Evolutionary conservation across 2,329 filamentous ascomycete genomes (phyloP), one percentile per base, ranked within the genome.

Genomic region (Penicillium polonicum): DNA sequence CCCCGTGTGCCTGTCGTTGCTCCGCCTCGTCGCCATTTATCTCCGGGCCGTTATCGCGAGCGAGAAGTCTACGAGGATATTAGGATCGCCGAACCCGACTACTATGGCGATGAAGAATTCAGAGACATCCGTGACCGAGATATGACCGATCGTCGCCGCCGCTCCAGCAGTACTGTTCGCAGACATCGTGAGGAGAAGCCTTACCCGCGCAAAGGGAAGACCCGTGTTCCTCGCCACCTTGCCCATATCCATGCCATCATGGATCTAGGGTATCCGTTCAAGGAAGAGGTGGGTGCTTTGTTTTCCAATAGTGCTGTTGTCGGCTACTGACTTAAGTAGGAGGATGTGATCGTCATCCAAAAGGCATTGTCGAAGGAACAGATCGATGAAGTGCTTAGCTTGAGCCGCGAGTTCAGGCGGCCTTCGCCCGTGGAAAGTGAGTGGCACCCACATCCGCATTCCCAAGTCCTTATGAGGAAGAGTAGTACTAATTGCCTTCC

Each of bases 291-390:
- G 75, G 65, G 84, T 72, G 36, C 12, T 53, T 8, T 13, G 2
- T 36, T 15, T 39, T 19, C 23, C 10, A 35, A 29, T 35, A 5
- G 27, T n/a, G 38, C 27, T 51, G 17, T 41, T 76, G 79, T 59
- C 83, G 62, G 66, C 52, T 55, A 35, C 36, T 62, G 43, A 61
- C 35, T 45, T 57, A 38, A 51, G 21, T 8, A 94, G 90, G 91
- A 89, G 39, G 88, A 89, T 65, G 89, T 88, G 23, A 86, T 94
- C 66, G 84, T 96, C 52, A 86, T 97, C 35, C 86, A 89, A 65
- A 88, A 90, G 70, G 92, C 93, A 10, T 82, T 97, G 5, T 90
- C 91, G 17, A 92, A 95, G 67, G 86, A 93, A 19, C 91, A 96
- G 67, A 97, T 97, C 62, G 92, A 97, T 66, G 89, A 95, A 68